Base-by-base conservation (phyloP, 2,329 filamentous ascomycete genomes). In the Saccharata proteae region DNA sequence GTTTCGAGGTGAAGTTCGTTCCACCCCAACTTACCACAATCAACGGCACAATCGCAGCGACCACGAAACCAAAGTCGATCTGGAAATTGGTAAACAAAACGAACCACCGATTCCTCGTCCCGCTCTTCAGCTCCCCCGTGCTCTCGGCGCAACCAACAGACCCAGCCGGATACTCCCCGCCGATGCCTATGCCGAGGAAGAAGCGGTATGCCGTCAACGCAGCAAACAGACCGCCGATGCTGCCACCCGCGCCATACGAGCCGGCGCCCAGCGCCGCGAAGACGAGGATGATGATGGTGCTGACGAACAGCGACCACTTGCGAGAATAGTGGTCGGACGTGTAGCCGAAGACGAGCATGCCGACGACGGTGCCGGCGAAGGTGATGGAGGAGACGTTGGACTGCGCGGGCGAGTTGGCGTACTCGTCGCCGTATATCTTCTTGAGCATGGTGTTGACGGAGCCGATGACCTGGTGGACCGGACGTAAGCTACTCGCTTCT, bases 61-160 rank as follows among this genome's bases (percentile, higher is more conserved):
- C 64, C 2, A 92, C 80, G 41, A 92, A 93, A 21, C 82, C 85
- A 32, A 74, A 71, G 49, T 92, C 82, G 38, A 93, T 92, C 64
- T 85, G 80, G 15, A 80, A 74, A 55, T 92, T 92, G 27, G 82
- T 93, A 54, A 90, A 92, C 41, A 93, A 65, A 26, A 61, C 58
- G 40, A 64, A 94, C 83, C 84, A 93, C 22, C 80, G 68, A 50
- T 94, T 88, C n/a, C 86, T 68, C 11, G 79, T 78, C 8, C 86
- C 86, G 11, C 59, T 55, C 53, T 84, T 83, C 37, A 94, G 64
- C 50, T 92, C 83, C 14, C 82, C 81, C 0, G 79, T 86, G 4
- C 78, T 79, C 56, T 94, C 86, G 3, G 85, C 82, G 32, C 75
- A 80, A 2, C 79, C 81, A 1, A 94, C 86, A 37, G 74, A 82